Base-by-base conservation (phyloP, 1,284 basidiomycete species). In the Meripilus lineatus region DNA sequence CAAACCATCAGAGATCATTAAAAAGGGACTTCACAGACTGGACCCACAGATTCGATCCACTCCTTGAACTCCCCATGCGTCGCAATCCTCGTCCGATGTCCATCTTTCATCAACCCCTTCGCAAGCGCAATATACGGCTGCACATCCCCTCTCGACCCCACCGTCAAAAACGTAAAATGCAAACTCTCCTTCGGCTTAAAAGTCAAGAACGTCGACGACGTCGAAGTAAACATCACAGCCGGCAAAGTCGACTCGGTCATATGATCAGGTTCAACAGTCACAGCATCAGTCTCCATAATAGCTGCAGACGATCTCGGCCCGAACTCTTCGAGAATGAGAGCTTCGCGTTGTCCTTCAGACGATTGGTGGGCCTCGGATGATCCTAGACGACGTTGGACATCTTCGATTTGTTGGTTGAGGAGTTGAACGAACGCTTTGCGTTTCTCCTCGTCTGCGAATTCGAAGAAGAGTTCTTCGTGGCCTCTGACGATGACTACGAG, bases 391-490 rank as follows among this genome's bases (percentile, higher is more conserved):
- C 68, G 69, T 45, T 75, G 73, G n/a, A 81, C 68, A 34, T 79
- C 77, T 44, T 94, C 92, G 59, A 93, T 79, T 60, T 93, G 89
- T 25, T 76, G 72, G 50, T 93, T 82, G 36, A 99, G 70, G 14
- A 93, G 69, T 3, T 63, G 63, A 14, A 87, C 75, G 57, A 94
- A 92, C 3, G 84, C 79, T 48, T 84, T 75, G 25, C 93, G 79
- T 41, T 89, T 83, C 42, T 89, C 81, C 46, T 82, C 75, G 8
- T 84, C 84, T 33, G 76, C 70, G 59, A 99, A 95, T 65, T 98
- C 95, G 54, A 98, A 87, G 69, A 98, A 99, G 2, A 99, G 72
- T 60, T 99, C 95, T 67, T 98, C 95, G 60, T 97, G 89, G 0
- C 95, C 95, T 57, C 89, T 89, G 52, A 99, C 83, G 42, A 96